Evolutionary conservation across 495 filamentous ascomycete genomes (phyloP).

Genomic region (Penicillium salamii): DNA sequence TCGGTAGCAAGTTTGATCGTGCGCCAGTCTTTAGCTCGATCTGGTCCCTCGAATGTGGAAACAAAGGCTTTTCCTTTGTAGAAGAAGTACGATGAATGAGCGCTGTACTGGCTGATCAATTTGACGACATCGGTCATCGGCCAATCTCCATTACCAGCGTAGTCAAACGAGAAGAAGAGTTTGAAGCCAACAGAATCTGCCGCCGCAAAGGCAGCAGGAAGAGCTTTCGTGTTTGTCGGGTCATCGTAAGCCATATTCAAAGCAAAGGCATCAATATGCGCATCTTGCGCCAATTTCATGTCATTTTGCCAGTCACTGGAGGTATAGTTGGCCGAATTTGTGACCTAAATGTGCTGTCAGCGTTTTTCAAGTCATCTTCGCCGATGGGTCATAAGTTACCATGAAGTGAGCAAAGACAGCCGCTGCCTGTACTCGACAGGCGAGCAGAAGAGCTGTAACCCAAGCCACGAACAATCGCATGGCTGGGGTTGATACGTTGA

Average conservation of each 20-base stretch:
- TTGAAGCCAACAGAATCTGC: constrained; percentile 57
- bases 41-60: constrained; percentile 70
- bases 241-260: constrained; percentile 62
- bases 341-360: too few species aligned
- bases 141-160: constrained; percentile 58
- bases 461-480: too few species aligned
- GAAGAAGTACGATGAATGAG: constrained; percentile 50
- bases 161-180: constrained; percentile 73
- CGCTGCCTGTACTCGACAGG: too few species aligned
- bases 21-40: constrained; percentile 57
- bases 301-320: constrained; percentile 30
- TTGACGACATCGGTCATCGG: constrained; percentile 48
- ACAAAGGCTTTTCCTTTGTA: constrained; percentile 57
- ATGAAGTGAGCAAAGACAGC: not conserved
- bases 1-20: constrained; percentile 49
- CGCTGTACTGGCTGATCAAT: constrained; percentile 55
- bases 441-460: too few species aligned
- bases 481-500: too few species aligned
- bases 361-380: too few species aligned
- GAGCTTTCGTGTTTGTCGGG: constrained; percentile 38
- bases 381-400: too few species aligned
- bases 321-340: too few species aligned
- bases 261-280: constrained; percentile 71
- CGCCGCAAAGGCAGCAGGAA: constrained; percentile 52
- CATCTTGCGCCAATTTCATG: constrained; percentile 55